A percentile compares a stretch with the other conserved stretches of the same genome.
These are phyloP conservation scores for Calonectria pteridis DNA, from an alignment of 2,329 filamentous ascomycete genomes.

Conservation along the genomic window DNA sequence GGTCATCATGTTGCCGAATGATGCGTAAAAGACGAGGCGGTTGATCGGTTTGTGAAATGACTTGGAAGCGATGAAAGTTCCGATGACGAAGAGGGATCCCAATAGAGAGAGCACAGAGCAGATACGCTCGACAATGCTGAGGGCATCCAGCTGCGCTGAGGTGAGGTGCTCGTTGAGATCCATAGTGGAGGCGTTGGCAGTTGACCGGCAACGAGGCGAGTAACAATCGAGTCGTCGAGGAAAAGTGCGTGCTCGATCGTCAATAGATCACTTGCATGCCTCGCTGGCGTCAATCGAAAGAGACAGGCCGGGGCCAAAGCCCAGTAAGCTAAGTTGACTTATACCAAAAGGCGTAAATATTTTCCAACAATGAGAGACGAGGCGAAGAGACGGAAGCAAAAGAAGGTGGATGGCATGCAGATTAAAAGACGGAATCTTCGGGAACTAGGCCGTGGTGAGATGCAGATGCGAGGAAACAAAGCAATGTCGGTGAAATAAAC, in stretches of 20 bases:
- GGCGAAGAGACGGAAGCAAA: slow-evolving; percentile 21
- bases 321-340: not conserved
- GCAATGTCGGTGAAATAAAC: not conserved
- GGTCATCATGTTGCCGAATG: slow-evolving; percentile 82
- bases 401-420: slow-evolving; percentile 18
- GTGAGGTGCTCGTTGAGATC: slow-evolving; percentile 21
- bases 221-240: not conserved
- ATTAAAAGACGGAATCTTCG: slow-evolving; percentile 1
- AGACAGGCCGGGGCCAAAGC: not conserved
- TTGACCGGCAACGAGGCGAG: not conserved
- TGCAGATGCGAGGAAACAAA: not conserved
- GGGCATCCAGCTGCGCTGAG: slow-evolving; percentile 60
- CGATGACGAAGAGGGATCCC: slow-evolving; percentile 78
- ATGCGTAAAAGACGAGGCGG: slow-evolving; percentile 85
- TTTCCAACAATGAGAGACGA: slow-evolving; percentile 10
- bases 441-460: not conserved
- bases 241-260: not conserved
- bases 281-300: not conserved
- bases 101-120: slow-evolving; percentile 79
- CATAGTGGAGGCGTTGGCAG: not conserved
- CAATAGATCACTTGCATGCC: slow-evolving; percentile 16
- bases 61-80: slow-evolving; percentile 75
- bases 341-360: not conserved
- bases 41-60: slow-evolving; percentile 90
- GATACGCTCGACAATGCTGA: slow-evolving; percentile 74